Percentiles rank a stretch among this genome's conserved stretches.
phyloP scores from a whole-genome alignment of 768 basidiomycete species.

The Podaxis sp. region DNA sequence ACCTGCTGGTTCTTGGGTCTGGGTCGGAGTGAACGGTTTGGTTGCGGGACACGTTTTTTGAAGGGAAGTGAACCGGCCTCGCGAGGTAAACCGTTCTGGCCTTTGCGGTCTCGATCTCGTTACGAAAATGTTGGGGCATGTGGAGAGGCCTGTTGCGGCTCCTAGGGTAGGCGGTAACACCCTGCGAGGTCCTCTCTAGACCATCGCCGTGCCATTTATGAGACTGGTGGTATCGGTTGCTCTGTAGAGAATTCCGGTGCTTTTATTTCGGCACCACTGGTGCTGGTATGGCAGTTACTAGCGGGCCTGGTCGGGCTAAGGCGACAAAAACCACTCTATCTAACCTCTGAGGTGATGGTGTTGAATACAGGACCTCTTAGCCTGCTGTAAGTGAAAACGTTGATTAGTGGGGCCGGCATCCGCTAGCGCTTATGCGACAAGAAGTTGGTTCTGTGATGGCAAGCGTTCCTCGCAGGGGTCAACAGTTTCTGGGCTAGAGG shows the following conservation, averaged over 20 bases:
- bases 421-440: background rate
- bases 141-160: background rate
- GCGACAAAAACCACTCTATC: too few species aligned
- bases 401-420: background rate
- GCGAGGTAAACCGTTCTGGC: background rate
- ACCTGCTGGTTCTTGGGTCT: background rate
- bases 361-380: too few species aligned
- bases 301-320: too few species aligned
- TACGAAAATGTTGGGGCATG: background rate
- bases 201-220: background rate
- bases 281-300: too few species aligned
- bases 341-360: too few species aligned
- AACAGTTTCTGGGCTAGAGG: too few species aligned
- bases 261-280: too few species aligned
- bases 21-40: background rate
- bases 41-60: background rate
- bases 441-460: too few species aligned
- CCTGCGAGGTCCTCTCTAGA: background rate
- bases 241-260: too few species aligned
- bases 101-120: background rate
- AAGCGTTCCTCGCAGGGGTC: too few species aligned
- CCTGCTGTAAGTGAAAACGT: background rate
- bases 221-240: background rate
- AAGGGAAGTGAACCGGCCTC: background rate
- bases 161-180: too few species aligned